A percentile compares a stretch with the other conserved stretches of the same genome.
Conservation (phyloP, 140 eudicot genomes). For the Ambrosia hybrid region DNA sequence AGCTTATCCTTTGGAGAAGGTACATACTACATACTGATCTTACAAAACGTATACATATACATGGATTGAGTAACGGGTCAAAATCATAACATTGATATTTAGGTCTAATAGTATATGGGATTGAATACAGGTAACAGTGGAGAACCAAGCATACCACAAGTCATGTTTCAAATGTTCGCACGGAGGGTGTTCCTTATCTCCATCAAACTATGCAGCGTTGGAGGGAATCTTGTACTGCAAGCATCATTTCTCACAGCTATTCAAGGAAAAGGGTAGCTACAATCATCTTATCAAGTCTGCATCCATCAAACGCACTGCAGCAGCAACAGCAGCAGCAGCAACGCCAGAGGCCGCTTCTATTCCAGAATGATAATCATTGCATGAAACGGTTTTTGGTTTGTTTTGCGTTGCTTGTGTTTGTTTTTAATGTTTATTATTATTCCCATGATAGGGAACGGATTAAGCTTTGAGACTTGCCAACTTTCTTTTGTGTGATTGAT, state of each 20-base stretch:
- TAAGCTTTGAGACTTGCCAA: slow-evolving; percentile 29
- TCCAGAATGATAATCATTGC: slow-evolving; percentile 27
- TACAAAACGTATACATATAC: slow-evolving; percentile 1
- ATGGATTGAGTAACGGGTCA: not conserved
- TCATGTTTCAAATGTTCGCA: slow-evolving; percentile 96
- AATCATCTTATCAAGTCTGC: slow-evolving; percentile 90
- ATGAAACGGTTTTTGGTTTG: slow-evolving; percentile 32
- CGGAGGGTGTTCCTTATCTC: slow-evolving; percentile 87
- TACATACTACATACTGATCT: slow-evolving; percentile 19
- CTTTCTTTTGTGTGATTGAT: slow-evolving; percentile 39
- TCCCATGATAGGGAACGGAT: slow-evolving; percentile 30
- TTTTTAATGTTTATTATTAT: slow-evolving; percentile 23
- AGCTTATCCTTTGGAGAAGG: slow-evolving; percentile 98
- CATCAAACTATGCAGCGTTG: slow-evolving; percentile 95
- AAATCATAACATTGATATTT: not conserved
- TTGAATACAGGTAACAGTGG: slow-evolving; percentile 75
- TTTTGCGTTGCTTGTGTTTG: slow-evolving; percentile 32
- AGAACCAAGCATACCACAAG: slow-evolving; percentile 79
- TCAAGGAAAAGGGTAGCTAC: slow-evolving; percentile 99
- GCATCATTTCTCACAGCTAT: slow-evolving; percentile 96
- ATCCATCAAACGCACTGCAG: slow-evolving; percentile 70
- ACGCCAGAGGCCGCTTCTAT: slow-evolving; percentile 40
- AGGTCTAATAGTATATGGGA: not conserved
- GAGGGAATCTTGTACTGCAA: slow-evolving; percentile 92
- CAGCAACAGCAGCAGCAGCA: slow-evolving; percentile 57